A percentile compares a stretch with the other conserved stretches of the same genome.
These are phyloP conservation scores for Citrus inodora DNA, from an alignment of 345 rosid species.

Conservation along the genomic window DNA sequence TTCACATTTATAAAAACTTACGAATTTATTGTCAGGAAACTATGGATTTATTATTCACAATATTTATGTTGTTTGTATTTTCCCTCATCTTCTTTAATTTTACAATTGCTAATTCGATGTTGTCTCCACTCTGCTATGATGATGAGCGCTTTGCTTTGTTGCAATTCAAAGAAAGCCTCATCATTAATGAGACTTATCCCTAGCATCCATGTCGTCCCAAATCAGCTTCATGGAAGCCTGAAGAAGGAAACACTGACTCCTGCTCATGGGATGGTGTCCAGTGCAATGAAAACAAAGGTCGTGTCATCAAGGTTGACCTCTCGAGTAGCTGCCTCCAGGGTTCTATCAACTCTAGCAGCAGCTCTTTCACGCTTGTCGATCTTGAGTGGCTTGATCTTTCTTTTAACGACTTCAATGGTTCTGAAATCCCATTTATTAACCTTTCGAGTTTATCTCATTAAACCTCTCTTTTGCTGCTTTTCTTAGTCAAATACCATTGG, in stretches of 20 bases:
- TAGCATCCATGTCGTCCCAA: not conserved
- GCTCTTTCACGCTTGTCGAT: not conserved
- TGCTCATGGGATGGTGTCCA: conserved; percentile 8
- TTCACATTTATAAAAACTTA: no score
- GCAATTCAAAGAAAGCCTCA: not conserved
- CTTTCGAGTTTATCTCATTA: not conserved
- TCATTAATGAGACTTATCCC: no score
- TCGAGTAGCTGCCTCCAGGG: not conserved
- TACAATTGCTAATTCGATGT: not conserved
- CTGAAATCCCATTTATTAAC: not conserved
- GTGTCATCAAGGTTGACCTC: not conserved
- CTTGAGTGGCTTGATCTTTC: not conserved
- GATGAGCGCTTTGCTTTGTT: conserved; percentile 5
- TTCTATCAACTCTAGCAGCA: not conserved
- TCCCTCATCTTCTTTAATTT: not conserved
- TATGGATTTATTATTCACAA: not conserved
- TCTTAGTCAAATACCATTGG: not conserved
- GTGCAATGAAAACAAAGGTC: not conserved
- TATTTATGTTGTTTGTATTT: not conserved
- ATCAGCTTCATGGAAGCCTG: not conserved
- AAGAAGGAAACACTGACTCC: not conserved
- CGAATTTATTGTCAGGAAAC: no score
- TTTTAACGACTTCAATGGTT: not conserved
- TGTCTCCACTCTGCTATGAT: not conserved
- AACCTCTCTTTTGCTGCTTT: not conserved